Percentiles rank a stretch among this genome's conserved stretches.
These are phyloP conservation scores for Aspergillus thermomutatus DNA, from an alignment of 2,329 filamentous ascomycete species.

Conservation along the genomic window DNA sequence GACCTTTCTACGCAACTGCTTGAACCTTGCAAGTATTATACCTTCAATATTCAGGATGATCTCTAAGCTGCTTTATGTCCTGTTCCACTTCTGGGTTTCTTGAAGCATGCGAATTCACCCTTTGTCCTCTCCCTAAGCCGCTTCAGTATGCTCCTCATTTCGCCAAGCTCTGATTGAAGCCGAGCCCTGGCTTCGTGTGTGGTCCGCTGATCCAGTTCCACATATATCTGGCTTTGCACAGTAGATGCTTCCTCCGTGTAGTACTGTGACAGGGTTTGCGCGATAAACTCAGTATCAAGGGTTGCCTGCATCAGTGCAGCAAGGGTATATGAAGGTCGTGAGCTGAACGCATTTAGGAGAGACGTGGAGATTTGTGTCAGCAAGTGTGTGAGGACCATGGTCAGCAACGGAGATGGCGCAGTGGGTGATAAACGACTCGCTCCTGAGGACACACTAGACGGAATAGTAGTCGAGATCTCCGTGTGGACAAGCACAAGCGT, in stretches of 20 bases:
- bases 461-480: slow-evolving; percentile 76
- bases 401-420: slow-evolving; percentile 61
- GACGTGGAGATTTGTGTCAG: slow-evolving; percentile 77
- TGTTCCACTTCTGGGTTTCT: slow-evolving; percentile 52
- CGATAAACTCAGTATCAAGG: slow-evolving; percentile 93
- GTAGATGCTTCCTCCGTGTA: slow-evolving; percentile 78
- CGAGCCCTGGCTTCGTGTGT: slow-evolving; percentile 78
- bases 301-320: slow-evolving; percentile 92
- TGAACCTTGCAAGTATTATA: neutral
- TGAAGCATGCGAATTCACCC: slow-evolving; percentile 85
- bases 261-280: slow-evolving; percentile 87
- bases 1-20: neutral
- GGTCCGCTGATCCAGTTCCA: slow-evolving; percentile 83
- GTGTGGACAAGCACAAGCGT: slow-evolving; percentile 87
- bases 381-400: slow-evolving; percentile 79
- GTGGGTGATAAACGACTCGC: slow-evolving; percentile 72
- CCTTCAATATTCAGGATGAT: slow-evolving; percentile 5
- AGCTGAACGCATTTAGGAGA: slow-evolving; percentile 76
- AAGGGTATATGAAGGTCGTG: slow-evolving; percentile 67
- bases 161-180: slow-evolving; percentile 81
- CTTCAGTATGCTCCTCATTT: slow-evolving; percentile 86
- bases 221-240: slow-evolving; percentile 85
- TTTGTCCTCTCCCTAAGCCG: slow-evolving; percentile 74
- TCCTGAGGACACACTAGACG: slow-evolving; percentile 64
- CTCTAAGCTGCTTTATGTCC: slow-evolving; percentile 20